Conservation (phyloP, 2,329 filamentous ascomycete species). For the Colletotrichum godetiae region DNA sequence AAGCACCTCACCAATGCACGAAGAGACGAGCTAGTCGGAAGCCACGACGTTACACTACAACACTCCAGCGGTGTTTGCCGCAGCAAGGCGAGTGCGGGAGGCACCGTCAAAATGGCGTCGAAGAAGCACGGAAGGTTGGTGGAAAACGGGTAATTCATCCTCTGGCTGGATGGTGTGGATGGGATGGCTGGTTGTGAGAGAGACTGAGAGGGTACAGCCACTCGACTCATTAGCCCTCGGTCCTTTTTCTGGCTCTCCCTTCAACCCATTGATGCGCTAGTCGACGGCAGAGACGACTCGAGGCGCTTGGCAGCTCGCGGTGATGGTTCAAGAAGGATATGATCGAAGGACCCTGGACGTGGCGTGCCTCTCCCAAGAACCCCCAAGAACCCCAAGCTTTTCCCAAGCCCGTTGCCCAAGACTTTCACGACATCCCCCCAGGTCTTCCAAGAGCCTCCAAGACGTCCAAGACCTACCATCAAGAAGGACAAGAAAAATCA, state of each 20-base stretch:
- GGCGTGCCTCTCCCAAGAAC: background rate
- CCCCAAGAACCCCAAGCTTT: constrained; percentile 21
- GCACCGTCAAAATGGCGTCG: constrained; percentile 1
- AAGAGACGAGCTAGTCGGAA: background rate
- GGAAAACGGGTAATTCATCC: background rate
- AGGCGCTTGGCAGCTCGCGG: constrained; percentile 5
- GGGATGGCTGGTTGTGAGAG: background rate
- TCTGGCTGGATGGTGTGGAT: background rate
- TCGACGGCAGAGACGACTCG: constrained; percentile 3
- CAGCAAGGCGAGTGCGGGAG: background rate
- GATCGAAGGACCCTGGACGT: constrained; percentile 13
- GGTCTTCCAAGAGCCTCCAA: constrained; percentile 16
- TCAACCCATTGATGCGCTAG: constrained; percentile 3
- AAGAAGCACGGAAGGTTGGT: constrained; percentile 10
- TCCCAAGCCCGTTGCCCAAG: background rate
- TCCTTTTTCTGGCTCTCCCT: background rate
- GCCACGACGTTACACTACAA: background rate
- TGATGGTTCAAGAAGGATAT: background rate
- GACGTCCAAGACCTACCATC: constrained; percentile 29
- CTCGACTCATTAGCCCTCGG: background rate
- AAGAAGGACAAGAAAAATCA: constrained; percentile 16
- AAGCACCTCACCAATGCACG: background rate
- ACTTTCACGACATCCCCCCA: background rate
- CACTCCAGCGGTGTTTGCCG: background rate
- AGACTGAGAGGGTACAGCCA: background rate